A percentile compares a stretch with the other conserved stretches of the same genome.
Evolutionary conservation across 768 basidiomycete species (phyloP).

Genomic region (Leccinum disarticulatum): DNA sequence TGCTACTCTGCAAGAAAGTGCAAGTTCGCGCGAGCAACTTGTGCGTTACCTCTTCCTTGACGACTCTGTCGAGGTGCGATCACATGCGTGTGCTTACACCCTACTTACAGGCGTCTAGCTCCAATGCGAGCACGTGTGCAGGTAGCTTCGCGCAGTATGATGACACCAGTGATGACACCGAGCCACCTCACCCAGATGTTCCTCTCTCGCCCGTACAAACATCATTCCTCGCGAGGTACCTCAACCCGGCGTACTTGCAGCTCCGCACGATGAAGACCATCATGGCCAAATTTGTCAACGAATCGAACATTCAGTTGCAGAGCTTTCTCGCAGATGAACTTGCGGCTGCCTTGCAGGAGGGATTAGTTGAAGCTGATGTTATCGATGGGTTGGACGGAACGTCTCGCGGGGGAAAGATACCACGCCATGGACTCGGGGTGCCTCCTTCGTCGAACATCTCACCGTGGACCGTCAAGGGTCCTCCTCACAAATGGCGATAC

Average conservation of each 20-base stretch:
- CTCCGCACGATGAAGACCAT: slow-evolving; percentile 77
- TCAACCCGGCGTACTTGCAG: slow-evolving; percentile 90
- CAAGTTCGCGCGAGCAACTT: slow-evolving; percentile 91
- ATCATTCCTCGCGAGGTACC: slow-evolving; percentile 76
- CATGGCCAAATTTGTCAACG: slow-evolving; percentile 75
- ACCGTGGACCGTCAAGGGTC: slow-evolving; percentile 76
- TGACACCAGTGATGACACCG: slow-evolving; percentile 31
- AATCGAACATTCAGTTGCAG: slow-evolving; percentile 87
- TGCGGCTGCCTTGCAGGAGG: slow-evolving; percentile 62
- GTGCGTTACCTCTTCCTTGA: slow-evolving; percentile 48
- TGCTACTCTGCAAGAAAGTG: slow-evolving; percentile 58
- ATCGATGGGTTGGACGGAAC: slow-evolving; percentile 58
- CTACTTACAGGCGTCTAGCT: slow-evolving; percentile 54
- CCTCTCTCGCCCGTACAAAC: slow-evolving; percentile 58
- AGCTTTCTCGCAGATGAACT: slow-evolving; percentile 76
- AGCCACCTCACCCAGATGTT: slow-evolving; percentile 50
- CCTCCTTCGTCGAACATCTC: slow-evolving; percentile 41
- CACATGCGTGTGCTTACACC: slow-evolving; percentile 6
- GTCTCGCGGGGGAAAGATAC: slow-evolving; percentile 53
- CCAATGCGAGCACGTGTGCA: slow-evolving; percentile 36
- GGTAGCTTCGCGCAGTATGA: slow-evolving; percentile 55
- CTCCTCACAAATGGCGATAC: slow-evolving; percentile 95
- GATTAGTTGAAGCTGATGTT: slow-evolving; percentile 62
- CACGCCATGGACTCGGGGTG: slow-evolving; percentile 65
- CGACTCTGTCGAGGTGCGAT: slow-evolving; percentile 1